phyloP scores from a whole-genome alignment of 164 flowering plant species.

The Euptelea pleiosperma region DNA sequence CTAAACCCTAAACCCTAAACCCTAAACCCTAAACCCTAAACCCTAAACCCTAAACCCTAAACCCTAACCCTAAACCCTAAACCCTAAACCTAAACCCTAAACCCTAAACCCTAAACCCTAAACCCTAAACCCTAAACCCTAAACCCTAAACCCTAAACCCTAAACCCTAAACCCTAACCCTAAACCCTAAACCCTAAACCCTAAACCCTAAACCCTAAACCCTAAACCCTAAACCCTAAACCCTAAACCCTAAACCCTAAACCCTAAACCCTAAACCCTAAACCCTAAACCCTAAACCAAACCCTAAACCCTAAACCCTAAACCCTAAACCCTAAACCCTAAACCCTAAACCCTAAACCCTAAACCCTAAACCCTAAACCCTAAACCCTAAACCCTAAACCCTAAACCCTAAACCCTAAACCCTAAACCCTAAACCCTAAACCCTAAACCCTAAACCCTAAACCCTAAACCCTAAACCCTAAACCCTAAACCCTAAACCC shows the following conservation, averaged over 20 bases:
- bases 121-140: constrained; percentile 3
- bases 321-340: constrained; percentile 3
- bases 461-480: constrained; percentile 12
- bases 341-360: constrained; percentile 12
- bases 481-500: constrained; percentile 13
- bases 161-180: constrained; percentile 10
- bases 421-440: constrained; percentile 14
- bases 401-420: constrained; percentile 16
- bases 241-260: constrained; percentile 12
- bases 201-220: constrained; percentile 10
- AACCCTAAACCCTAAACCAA: neutral
- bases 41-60: neutral
- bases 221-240: constrained; percentile 11
- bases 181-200: constrained; percentile 7
- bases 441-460: constrained; percentile 9
- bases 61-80: constrained; percentile 4
- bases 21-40: constrained; percentile 5
- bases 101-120: neutral
- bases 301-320: constrained; percentile 12
- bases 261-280: constrained; percentile 2
- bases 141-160: constrained; percentile 6
- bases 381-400: constrained; percentile 16
- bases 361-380: constrained; percentile 12
- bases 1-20: constrained; percentile 11
- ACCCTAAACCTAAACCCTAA: constrained; percentile 2